Evolutionary conservation across 805 yeast species (phyloP), one percentile per base, ranked within the genome.

Genomic region (Yarrowia osloensis): DNA sequence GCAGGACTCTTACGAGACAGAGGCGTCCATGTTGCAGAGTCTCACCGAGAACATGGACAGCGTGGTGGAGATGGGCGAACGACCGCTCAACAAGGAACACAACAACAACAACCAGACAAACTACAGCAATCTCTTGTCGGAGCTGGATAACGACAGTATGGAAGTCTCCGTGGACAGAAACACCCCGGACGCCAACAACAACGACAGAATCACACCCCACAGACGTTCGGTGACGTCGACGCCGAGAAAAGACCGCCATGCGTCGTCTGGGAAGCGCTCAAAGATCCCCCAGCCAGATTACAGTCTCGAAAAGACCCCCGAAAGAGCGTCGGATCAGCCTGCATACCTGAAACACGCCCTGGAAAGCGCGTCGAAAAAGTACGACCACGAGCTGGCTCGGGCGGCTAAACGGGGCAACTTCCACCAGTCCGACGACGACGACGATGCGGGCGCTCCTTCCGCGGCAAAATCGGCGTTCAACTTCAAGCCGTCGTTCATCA

Each of bases 1-100:
- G 12, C 75, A 74, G 11, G 57, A 66, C 12, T 65, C 68, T 0
- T 67, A 65, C 22, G 70, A 69, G 17, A 24, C 22, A 46, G 57
- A 22, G 21, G 46, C 39, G n/a, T 39, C 24, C 44, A 54, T 21
- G 61, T 37, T 24, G 22, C 13, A 15, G 1, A 50, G 24, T 3
- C 2, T 50, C 29, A 29, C 55, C 2, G 35, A 47, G 13, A 28
- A 29, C 11, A 31, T 22, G 47, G 22, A 26, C 46, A 55, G 61
- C 12, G 44, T 35, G 31, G 33, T 54, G 7, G 44, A 54, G 8
- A 15, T 24, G 15, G 57, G 24, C 21, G n/a, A 49, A 24, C 5
- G 21, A 17, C 15, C 26, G 7, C 8, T 28, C 35, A 17, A 9
- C 19, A 24, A 24, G 5, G 33, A 46, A 6, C 11, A 31, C 7